phyloP scores from a whole-genome alignment of 495 filamentous ascomycete genomes.

The Parachaetomium inaequale region DNA sequence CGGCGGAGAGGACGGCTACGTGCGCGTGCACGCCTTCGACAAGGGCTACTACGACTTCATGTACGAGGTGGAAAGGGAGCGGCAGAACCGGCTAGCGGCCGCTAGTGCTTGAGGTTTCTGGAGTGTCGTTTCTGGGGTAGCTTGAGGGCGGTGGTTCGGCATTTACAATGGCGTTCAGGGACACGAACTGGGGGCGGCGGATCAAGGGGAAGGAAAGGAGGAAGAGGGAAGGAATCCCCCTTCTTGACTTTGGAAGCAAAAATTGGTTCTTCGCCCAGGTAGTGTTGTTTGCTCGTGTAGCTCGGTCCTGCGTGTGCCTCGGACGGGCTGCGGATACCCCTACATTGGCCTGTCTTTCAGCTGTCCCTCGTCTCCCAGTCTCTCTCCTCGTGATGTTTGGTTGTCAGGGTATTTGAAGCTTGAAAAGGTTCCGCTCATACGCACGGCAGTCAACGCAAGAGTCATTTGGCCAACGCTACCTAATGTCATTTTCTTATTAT shows the following conservation, averaged over 20 bases:
- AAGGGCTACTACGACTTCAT: constrained; percentile 97
- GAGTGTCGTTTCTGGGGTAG: not conserved
- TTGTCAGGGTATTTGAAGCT: not conserved
- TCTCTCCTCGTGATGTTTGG: not conserved
- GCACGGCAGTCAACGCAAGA: not conserved
- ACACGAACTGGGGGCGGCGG: constrained; percentile 21
- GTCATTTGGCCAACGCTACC: not conserved
- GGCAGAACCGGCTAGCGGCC: constrained; percentile 31
- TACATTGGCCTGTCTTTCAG: constrained; percentile 12
- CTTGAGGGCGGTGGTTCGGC: constrained; percentile 17
- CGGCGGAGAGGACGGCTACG: constrained; percentile 97
- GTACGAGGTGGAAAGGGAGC: constrained; percentile 90
- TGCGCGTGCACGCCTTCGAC: constrained; percentile 97
- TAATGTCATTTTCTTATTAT: not conserved
- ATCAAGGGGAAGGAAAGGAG: constrained; percentile 5
- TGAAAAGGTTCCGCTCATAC: not conserved
- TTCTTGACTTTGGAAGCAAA: constrained; percentile 6
- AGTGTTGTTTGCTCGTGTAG: constrained; percentile 14
- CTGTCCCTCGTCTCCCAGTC: not conserved
- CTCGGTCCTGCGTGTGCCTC: constrained; percentile 7
- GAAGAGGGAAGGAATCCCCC: not conserved
- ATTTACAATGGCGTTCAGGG: constrained; percentile 29
- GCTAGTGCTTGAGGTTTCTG: constrained; percentile 3
- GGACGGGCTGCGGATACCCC: constrained; percentile 7
- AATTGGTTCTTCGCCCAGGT: constrained; percentile 12